Conservation (phyloP, 148 eudicot genomes). For the Arbutus unedo region DNA sequence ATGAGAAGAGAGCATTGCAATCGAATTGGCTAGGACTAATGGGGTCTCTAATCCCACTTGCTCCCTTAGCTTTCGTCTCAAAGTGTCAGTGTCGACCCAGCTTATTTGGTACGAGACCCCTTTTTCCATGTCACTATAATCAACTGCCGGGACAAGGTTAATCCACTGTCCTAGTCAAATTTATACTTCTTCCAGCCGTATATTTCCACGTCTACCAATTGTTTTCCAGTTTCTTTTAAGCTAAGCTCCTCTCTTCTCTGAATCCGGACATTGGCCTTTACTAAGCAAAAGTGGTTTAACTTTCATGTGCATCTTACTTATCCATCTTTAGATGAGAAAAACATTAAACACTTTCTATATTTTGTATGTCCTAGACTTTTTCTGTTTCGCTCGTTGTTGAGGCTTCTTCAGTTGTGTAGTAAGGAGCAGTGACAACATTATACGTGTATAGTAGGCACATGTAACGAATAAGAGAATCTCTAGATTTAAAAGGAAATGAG, state of each 20-base stretch:
- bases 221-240: conserved; percentile 1
- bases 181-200: not conserved
- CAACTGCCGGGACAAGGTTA: not conserved
- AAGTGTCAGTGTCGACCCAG: no score
- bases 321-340: no score
- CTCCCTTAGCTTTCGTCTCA: no score
- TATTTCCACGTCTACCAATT: not conserved
- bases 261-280: not conserved
- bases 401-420: no score
- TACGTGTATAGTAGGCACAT: no score
- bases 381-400: no score
- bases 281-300: not conserved
- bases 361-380: no score
- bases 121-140: not conserved
- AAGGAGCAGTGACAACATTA: no score
- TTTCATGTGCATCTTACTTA: not conserved
- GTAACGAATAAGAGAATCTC: no score
- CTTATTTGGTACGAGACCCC: not conserved
- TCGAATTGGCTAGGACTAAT: not conserved
- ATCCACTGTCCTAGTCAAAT: not conserved
- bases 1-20: not conserved
- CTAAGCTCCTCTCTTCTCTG: not conserved
- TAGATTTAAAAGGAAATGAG: not conserved
- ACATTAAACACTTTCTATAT: no score
- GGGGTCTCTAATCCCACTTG: no score